Evolutionary conservation across 495 filamentous ascomycete species (phyloP), one percentile per base, ranked within the genome.

Genomic region (Tuber microsphaerosporum): DNA sequence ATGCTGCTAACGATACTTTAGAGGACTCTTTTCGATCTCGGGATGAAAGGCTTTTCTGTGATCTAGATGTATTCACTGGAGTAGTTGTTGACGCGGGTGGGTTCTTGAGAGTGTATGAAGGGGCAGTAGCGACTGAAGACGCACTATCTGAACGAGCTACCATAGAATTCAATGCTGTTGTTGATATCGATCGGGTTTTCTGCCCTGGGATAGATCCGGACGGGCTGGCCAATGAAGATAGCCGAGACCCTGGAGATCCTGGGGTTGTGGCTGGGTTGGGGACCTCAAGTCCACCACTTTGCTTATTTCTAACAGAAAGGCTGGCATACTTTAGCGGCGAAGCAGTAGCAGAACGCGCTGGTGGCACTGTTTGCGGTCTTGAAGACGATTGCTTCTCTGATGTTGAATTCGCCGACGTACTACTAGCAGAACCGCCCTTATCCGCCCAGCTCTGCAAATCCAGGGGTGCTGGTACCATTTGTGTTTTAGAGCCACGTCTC

Each of bases 71-170:
- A 44, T 69, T 74, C 72, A 78, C 78, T 22, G 81, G 77, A 68
- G 81, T 78, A n/a, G 73, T 81, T 31, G 81, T 75, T 73, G 73
- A 70, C 26, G 72, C 43, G 9, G 78, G 77, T 41, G 75, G 81
- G 37, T 69, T 46, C 46, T 76, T 75, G 43, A 48, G 45, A 70
- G 77, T 75, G 45, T 72, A 45, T 65, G 56, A 34, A n/a, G 77
- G 69, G 43, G 81, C 61, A 78, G 77, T 80, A 41, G 77, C 75
- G 17, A 69, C 75, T 71, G 81, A 82, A 8, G 77, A 80, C 69
- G 78, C 78, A 76, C 80, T 82, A 37, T 82, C 81, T 42, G 81
- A 82, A 65, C 81, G 81, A 44, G 75, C 43, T 42, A 77, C 68
- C 71, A 79, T 79, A 45, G 73, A 81, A 48, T 71, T 77, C 41